Conservation (phyloP, 2,329 filamentous ascomycete genomes). For the Colletotrichum acutatum region DNA sequence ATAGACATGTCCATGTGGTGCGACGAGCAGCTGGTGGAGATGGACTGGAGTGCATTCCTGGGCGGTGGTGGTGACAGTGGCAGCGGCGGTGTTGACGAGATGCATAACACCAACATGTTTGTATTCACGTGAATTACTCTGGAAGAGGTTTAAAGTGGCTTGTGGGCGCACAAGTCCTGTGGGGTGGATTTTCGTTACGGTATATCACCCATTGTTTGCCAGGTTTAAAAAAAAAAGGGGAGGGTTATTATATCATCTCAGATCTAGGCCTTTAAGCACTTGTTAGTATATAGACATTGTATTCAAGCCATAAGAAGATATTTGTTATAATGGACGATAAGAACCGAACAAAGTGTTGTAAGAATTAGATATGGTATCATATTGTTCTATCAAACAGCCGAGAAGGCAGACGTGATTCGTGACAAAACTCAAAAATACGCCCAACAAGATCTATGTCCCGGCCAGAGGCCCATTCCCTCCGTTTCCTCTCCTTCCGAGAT, state of each 20-base stretch:
- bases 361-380: not conserved
- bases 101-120: not conserved
- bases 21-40: constrained; percentile 42
- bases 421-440: not conserved
- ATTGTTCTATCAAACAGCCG: not conserved
- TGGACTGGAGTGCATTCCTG: constrained; percentile 42
- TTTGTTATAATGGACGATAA: too few species aligned
- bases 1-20: constrained; percentile 42
- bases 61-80: not conserved
- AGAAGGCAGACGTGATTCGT: not conserved
- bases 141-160: not conserved
- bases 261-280: not conserved
- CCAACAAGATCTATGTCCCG: not conserved
- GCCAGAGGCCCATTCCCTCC: not conserved
- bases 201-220: not conserved
- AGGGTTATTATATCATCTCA: not conserved
- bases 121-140: not conserved
- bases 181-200: not conserved
- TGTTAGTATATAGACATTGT: not conserved
- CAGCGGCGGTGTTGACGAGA: not conserved
- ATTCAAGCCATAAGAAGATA: too few species aligned
- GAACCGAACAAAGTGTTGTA: not conserved
- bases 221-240: not conserved
- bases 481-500: not conserved
- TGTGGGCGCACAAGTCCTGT: not conserved